A percentile compares a stretch with the other conserved stretches of the same genome.
These are phyloP conservation scores for Mycena leptocephala DNA, from an alignment of 768 basidiomycete genomes.

Conservation along the genomic window DNA sequence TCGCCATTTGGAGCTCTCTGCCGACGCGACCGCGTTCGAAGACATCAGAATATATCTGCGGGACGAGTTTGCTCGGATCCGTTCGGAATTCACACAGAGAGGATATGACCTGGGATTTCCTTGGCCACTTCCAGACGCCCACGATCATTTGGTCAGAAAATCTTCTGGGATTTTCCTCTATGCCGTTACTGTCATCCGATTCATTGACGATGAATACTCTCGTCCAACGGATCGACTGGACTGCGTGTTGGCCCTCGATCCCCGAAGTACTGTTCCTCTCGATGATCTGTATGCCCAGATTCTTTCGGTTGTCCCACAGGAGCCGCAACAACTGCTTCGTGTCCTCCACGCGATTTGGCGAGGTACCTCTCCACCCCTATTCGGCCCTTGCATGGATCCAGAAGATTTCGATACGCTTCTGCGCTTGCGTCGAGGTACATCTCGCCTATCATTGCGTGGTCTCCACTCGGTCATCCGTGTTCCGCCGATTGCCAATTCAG, in stretches of 20 bases:
- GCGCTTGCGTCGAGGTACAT: neutral
- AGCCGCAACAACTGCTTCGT: no score
- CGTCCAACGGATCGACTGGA: neutral
- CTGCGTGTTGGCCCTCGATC: neutral
- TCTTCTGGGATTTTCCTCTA: slow-evolving; percentile 9
- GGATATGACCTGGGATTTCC: neutral
- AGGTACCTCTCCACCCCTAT: neutral
- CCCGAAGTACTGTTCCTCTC: neutral
- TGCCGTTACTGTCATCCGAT: slow-evolving; percentile 6
- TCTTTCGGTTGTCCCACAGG: neutral
- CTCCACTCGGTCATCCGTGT: neutral
- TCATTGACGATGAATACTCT: neutral
- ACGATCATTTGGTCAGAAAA: neutral
- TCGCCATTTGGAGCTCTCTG: neutral
- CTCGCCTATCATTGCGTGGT: neutral
- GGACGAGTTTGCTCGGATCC: neutral
- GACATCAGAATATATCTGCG: slow-evolving; percentile 2
- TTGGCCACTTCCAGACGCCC: neutral
- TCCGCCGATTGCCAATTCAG: neutral
- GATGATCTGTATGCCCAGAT: slow-evolving; percentile 5
- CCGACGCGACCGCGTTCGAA: neutral
- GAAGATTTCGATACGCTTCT: neutral
- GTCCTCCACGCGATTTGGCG: neutral
- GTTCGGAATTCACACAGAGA: no score
- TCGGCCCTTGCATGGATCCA: neutral